phyloP scores from a whole-genome alignment of 805 yeast species.

The Zygosaccharomyces gambellarensis region DNA sequence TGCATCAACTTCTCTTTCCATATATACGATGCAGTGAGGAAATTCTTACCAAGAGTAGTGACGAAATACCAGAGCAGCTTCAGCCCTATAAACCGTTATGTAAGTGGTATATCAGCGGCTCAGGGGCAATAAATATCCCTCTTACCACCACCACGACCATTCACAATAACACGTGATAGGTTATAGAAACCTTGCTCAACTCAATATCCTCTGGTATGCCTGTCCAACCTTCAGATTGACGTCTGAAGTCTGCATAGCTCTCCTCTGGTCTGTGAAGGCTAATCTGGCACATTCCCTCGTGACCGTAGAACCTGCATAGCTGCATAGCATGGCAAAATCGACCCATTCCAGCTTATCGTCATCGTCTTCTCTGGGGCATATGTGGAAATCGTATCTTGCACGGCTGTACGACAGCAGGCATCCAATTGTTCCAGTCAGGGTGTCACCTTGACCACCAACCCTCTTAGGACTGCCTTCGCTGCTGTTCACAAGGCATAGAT shows the following conservation, averaged over 20 bases:
- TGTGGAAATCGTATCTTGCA: constrained; percentile 50
- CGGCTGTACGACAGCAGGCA: constrained; percentile 76
- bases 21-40: background rate
- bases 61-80: background rate
- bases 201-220: constrained; percentile 50
- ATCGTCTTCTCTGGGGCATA: constrained; percentile 46
- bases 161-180: background rate
- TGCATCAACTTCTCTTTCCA: background rate
- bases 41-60: background rate
- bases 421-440: constrained; percentile 80
- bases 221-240: constrained; percentile 62
- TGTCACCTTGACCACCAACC: constrained; percentile 97
- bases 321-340: constrained; percentile 45
- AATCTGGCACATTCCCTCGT: constrained; percentile 59
- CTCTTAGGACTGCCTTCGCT: constrained; percentile 66
- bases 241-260: constrained; percentile 85
- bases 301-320: constrained; percentile 65
- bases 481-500: constrained; percentile 42
- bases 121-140: background rate
- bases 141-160: background rate
- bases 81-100: background rate
- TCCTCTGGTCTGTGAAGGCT: constrained; percentile 61
- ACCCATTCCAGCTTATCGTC: constrained; percentile 30
- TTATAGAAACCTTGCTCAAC: background rate
- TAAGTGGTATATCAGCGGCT: background rate